Base-by-base conservation (phyloP, 2,329 filamentous ascomycete species). In the Ramularia collo-cygni region DNA sequence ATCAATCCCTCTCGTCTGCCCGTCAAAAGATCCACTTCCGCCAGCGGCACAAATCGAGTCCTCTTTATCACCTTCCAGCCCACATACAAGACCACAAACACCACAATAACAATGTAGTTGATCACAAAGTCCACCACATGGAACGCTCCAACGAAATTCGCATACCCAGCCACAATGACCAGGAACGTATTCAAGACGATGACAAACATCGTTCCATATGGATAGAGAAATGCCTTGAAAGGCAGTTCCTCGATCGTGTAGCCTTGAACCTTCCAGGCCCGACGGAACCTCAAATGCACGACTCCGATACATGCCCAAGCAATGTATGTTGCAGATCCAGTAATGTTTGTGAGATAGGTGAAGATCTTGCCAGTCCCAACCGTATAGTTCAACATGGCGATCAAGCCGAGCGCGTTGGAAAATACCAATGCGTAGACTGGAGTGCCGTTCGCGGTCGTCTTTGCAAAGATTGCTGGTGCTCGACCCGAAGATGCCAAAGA, bases 221-320 rank as follows among this genome's bases (percentile, higher is more conserved):
- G 52, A 38, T 66, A 65, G 41, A 60, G 59, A 18, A 54, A 49
- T 30, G 66, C 65, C 42, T 55, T 61, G 64, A 64, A 69, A 2
- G 66, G 65, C 16, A 69, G 60, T 54, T 69, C 66, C 33, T 67
- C 65, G 12, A 68, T 35, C 7, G 44, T 50, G 47, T 64, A 61
- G 26, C 62, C 62, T 43, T 79, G 75, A 8, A 66, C 55, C 28
- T 67, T 70, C 53, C 53, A 93, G 13, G 81, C 85, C 17, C 15
- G 33, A 21, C 89, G 85, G 74, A 95, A 95, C 41, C 88, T 85
- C 58, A 95, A 93, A 64, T 95, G 89, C 16, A 83, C 77, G 9
- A 93, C 66, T 60, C 86, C 92, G 60, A 95, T 89, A 50, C 84
- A 84, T 38, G 74, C 77, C 81, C 83, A 89, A 10, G 83, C 87